Percentiles rank a stretch among this genome's conserved stretches.
These are phyloP conservation scores for Penicillium diatomitis DNA, from an alignment of 495 filamentous ascomycete genomes.

Conservation along the genomic window DNA sequence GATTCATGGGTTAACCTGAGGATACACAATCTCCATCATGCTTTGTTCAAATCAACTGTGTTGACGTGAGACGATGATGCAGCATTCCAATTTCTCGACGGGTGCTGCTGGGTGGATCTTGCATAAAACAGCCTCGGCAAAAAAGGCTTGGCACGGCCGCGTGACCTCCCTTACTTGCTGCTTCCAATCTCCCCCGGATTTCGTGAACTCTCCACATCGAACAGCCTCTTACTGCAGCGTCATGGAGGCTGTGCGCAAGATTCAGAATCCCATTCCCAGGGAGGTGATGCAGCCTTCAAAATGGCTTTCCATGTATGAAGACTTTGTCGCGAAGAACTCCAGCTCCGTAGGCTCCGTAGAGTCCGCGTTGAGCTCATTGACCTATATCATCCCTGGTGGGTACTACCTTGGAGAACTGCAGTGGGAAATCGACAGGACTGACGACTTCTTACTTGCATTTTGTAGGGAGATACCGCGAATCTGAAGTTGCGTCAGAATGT, in stretches of 20 bases:
- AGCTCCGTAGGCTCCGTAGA: constrained; percentile 89
- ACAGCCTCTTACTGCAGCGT: constrained; percentile 5
- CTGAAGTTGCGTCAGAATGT: constrained; percentile 88
- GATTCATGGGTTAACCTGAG: no score
- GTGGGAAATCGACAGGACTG: no score
- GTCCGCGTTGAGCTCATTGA: constrained; percentile 78
- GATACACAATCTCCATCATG: no score
- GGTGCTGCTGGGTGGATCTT: no score
- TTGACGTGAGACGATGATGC: no score
- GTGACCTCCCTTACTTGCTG: constrained; percentile 7
- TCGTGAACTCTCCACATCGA: constrained; percentile 2
- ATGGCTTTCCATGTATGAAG: constrained; percentile 72
- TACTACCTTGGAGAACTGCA: not conserved
- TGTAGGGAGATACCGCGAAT: constrained; percentile 81
- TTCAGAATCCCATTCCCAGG: constrained; percentile 21
- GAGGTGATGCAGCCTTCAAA: constrained; percentile 52
- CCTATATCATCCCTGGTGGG: constrained; percentile 88
- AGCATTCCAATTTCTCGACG: no score
- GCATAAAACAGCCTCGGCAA: constrained; percentile 16
- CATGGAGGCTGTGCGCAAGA: constrained; percentile 29
- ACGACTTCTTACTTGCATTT: not conserved
- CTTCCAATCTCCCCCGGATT: constrained; percentile 2
- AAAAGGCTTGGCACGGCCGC: constrained; percentile 12
- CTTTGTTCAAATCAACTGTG: no score
- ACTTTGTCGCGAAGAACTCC: constrained; percentile 91